Conservation (phyloP, 306 rosid species). For the Castanea sativa region DNA sequence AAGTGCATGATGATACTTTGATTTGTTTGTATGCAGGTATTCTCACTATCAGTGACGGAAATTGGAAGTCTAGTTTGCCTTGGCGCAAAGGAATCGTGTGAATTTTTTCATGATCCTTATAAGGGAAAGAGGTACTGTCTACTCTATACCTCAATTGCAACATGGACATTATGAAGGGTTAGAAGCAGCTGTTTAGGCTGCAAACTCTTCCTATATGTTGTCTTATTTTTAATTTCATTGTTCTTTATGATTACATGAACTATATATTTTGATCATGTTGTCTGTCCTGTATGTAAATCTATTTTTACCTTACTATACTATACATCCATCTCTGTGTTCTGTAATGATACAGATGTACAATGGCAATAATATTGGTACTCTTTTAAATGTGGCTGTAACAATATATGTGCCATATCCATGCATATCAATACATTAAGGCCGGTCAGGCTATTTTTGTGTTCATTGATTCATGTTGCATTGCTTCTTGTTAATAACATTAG, state of each 20-base stretch:
- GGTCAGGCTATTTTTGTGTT: neutral
- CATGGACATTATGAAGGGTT: neutral
- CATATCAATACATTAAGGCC: neutral
- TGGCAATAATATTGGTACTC: neutral
- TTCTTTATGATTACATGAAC: neutral
- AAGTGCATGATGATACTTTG: constrained; percentile 9
- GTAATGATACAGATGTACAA: neutral
- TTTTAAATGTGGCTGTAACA: neutral
- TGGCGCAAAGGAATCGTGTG: constrained; percentile 64
- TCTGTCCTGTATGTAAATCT: neutral
- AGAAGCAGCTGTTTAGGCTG: neutral
- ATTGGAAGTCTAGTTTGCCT: constrained; percentile 77
- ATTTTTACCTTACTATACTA: neutral
- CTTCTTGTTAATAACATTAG: neutral
- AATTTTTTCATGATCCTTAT: constrained; percentile 69
- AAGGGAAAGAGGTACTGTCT: constrained; percentile 67
- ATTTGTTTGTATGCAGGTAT: constrained; percentile 57
- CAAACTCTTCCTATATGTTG: neutral
- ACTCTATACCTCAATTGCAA: neutral
- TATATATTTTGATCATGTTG: neutral
- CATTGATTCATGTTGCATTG: neutral
- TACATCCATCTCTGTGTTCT: neutral
- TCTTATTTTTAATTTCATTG: neutral
- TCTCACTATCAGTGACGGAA: constrained; percentile 79
- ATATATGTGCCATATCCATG: neutral